phyloP scores from a whole-genome alignment of 2,329 filamentous ascomycete species.

The Sporothrix curviconia region DNA sequence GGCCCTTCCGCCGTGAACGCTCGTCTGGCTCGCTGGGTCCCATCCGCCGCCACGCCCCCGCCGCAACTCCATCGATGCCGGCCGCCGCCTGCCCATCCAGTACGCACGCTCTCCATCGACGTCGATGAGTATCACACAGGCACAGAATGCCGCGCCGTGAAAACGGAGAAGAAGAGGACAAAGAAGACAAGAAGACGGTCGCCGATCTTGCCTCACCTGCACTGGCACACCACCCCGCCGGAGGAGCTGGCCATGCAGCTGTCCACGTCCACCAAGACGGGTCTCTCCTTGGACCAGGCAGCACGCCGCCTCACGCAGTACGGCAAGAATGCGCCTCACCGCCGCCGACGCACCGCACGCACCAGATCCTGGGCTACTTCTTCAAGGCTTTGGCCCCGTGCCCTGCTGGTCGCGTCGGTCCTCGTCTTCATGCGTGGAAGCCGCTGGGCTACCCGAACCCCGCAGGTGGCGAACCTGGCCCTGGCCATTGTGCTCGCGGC shows the following conservation, averaged over 20 bases:
- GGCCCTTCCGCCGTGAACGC: slow-evolving; percentile 5
- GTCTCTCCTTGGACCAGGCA: slow-evolving; percentile 55
- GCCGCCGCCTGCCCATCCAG: slow-evolving; percentile 43
- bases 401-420: slow-evolving; percentile 60
- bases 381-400: slow-evolving; percentile 69
- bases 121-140: slow-evolving; percentile 47
- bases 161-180: slow-evolving; percentile 30
- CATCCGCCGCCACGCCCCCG: slow-evolving; percentile 16
- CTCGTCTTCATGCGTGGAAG: slow-evolving; percentile 73
- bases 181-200: slow-evolving; percentile 25
- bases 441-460: slow-evolving; percentile 63
- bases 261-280: slow-evolving; percentile 47
- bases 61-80: slow-evolving; percentile 33
- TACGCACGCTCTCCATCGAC: slow-evolving; percentile 50
- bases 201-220: slow-evolving; percentile 54
- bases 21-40: slow-evolving; percentile 17
- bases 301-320: slow-evolving; percentile 50
- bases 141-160: slow-evolving; percentile 39
- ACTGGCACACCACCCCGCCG: slow-evolving; percentile 59
- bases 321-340: slow-evolving; percentile 61
- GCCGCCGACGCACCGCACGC: slow-evolving; percentile 53
- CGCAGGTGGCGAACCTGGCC: slow-evolving; percentile 60
- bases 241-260: slow-evolving; percentile 56
- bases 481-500: slow-evolving; percentile 65
- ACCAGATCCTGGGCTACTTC: slow-evolving; percentile 60